These are phyloP conservation scores for Didymella segeticola DNA, from an alignment of 2,329 filamentous ascomycete genomes.

Conservation along the genomic window DNA sequence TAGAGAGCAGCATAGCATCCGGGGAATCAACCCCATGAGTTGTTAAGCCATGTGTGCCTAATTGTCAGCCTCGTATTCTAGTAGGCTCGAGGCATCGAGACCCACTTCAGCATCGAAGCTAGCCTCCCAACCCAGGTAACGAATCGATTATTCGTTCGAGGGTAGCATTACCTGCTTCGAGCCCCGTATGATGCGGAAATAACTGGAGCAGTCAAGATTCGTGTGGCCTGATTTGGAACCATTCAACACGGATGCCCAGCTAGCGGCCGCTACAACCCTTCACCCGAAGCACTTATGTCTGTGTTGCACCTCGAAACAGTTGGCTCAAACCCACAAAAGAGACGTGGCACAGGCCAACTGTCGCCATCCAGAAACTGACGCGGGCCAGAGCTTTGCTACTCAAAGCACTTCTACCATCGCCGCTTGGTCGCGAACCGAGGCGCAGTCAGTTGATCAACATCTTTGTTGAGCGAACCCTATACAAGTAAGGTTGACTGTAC, in stretches of 20 bases:
- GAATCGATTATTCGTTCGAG: background rate
- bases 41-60: background rate
- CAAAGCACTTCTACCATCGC: background rate
- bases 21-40: background rate
- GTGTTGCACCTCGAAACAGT: background rate
- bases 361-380: no score
- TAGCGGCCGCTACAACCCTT: background rate
- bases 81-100: background rate
- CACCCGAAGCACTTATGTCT: background rate
- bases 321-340: background rate
- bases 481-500: background rate
- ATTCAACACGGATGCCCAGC: no score
- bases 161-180: background rate
- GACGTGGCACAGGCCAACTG: background rate
- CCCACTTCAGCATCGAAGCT: background rate
- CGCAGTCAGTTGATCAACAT: background rate
- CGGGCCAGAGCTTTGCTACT: background rate
- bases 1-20: background rate
- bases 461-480: background rate
- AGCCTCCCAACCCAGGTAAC: background rate
- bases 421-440: background rate
- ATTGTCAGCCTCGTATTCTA: constrained; percentile 2
- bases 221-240: no score
- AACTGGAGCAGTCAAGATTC: background rate
- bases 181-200: background rate